Base-by-base conservation (phyloP, 2,329 filamentous ascomycete species). In the Dactylellina sp. region DNA sequence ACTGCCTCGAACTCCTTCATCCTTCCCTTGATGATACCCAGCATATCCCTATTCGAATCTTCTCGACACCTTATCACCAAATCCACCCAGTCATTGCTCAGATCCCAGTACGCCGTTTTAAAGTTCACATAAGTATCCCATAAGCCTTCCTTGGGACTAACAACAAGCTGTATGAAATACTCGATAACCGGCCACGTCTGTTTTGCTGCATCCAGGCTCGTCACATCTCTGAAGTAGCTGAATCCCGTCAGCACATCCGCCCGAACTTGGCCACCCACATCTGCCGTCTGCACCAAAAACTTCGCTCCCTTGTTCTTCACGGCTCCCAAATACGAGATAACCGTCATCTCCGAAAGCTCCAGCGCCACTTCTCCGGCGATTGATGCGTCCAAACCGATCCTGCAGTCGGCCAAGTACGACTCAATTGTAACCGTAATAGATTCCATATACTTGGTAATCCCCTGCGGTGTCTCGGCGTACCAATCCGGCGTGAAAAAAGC, bases 31-130 rank as follows among this genome's bases (percentile, higher is more conserved):
- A 98, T 90, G 16, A 88, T 86, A 79, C 92, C 95, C 76, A 98
- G 82, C 91, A 98, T 92, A 72, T 87, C 86, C 77, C 94, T 86
- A 81, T 98, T 95, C 82, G 96, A 98, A 83, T 99, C 95, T 81
- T 99, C 95, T 77, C 96, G 85, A 1, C 89, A 86, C 77, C 93
- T 86, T 76, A 99, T 80, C 52, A 97, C 94, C 5, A 91, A 90
- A 84, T 99, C 96, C 6, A 99, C 93, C 95, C 95, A 99, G 49
- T 89, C 90, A 71, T 98, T 89, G 81, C 96, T 92, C 80, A 98
- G 84, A 82, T 99, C 95, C 91, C 94, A 97, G 81, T 97, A 97
- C 49, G 87, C 86, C 40, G 82, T 84, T 85, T 97, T 98, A 83
- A 99, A 94, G 3, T 84, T 83, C 78, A 90, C 90, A 79, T 96